Percentiles rank a stretch among this genome's conserved stretches.
Evolutionary conservation across 2,329 filamentous ascomycete genomes (phyloP).

Genomic region (Emmonsia crescens): DNA sequence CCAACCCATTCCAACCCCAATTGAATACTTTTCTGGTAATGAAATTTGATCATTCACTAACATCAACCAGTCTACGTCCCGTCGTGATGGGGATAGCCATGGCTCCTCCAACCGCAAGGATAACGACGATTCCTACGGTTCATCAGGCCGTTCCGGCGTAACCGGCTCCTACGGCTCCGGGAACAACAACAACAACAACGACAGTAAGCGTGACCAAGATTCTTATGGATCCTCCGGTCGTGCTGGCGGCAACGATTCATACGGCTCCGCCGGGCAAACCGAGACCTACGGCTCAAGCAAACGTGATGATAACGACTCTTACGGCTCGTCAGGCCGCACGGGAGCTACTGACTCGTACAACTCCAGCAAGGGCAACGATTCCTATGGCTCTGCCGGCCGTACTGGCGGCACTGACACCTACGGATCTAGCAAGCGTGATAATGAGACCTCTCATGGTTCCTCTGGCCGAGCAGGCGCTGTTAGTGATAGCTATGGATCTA

Average conservation of each 20-base stretch:
- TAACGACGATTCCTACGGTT: not conserved
- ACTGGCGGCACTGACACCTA: not conserved
- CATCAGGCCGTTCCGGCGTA: not conserved
- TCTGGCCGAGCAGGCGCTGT: not conserved
- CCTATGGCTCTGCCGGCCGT: not conserved
- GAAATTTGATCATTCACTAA: not conserved
- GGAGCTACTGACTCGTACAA: not conserved
- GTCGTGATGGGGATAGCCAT: not conserved
- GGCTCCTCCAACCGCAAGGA: not conserved
- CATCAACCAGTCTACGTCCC: not conserved
- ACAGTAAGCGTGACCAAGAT: not conserved
- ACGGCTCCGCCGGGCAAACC: not conserved
- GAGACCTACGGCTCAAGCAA: not conserved
- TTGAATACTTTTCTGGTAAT: not conserved
- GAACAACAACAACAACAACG: not conserved
- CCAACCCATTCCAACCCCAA: not conserved
- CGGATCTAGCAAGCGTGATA: not conserved
- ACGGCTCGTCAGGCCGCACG: not conserved
- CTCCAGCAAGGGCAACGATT: not conserved
- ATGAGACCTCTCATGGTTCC: not conserved
- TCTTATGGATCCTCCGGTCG: not conserved
- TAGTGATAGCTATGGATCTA: not conserved
- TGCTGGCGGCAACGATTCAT: not conserved
- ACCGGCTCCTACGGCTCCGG: not conserved
- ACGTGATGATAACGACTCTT: not conserved